Evolutionary conservation across 345 rosid genomes (phyloP), one percentile per base, ranked within the genome.

Genomic region (Ceriops decandra): DNA sequence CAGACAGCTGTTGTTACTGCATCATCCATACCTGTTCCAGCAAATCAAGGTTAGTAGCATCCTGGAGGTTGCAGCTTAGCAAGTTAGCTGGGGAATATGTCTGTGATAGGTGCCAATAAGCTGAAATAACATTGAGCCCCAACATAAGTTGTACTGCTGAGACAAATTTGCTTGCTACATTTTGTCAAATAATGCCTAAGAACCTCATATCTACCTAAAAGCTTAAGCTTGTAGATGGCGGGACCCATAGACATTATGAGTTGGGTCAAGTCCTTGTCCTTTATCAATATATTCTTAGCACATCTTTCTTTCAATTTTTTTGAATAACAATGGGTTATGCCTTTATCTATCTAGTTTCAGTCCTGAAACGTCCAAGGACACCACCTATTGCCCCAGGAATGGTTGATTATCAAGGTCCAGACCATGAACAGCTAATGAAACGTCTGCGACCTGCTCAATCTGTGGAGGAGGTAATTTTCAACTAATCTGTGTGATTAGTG

Each of bases 1-100:
- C 98, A 92, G 85, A 88, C 96, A 38, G 88, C 96, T 68, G 90
- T 88, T 77, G 90, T 87, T 69, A 85, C 89, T 67, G 90, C 97
- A 68, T 87, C 89, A 1, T 82, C 89, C n/a, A 82, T 87, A 47
- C 96, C 95, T 47, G 82, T 79, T 72, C 80, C 92, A 13, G 97
- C 82, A 72, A 87, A 80, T 82, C 95, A 88, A 88, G 93, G 97
- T 93, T 64, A 59, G 82, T 68, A 62, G 26, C 59, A n/a, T 42
- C 52, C 52, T 60, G 26, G 46, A 38, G 27, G 11, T 66, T 38
- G 72, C 15, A 31, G 17, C 52, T 67, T 21, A 62, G 35, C 22
- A 24, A 11, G 61, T 53, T 4, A 56, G 7, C 59, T 21, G 28
- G 28, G 59, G 38, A 21, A 28, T 51, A 27, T 62, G 6, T 28